Percentiles rank a stretch among this genome's conserved stretches.
phyloP scores from a whole-genome alignment of 129 eudicot genomes.

The Escallonia rubra region DNA sequence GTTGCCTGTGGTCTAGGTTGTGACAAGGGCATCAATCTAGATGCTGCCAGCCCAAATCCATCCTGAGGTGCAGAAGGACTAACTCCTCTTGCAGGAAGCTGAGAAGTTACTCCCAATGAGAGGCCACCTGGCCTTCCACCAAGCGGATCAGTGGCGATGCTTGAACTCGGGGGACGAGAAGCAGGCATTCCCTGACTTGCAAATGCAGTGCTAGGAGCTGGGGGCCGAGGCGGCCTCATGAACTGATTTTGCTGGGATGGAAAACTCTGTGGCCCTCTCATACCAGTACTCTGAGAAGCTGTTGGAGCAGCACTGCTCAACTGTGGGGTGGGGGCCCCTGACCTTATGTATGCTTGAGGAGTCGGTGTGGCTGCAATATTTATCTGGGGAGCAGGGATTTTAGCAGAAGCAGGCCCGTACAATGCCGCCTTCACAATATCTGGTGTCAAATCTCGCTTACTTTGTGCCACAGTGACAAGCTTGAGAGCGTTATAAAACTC shows the following conservation, averaged over 20 bases:
- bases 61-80: conserved; percentile 26
- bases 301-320: conserved; percentile 19
- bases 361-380: conserved; percentile 39
- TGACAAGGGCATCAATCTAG: conserved; percentile 24
- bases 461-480: conserved; percentile 97
- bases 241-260: conserved; percentile 48
- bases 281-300: conserved; percentile 37
- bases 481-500: conserved; percentile 90
- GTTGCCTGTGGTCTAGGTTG: conserved; percentile 36
- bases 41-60: conserved; percentile 26
- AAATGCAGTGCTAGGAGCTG: conserved; percentile 27
- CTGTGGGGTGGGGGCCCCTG: conserved; percentile 29
- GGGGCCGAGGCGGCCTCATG: conserved; percentile 50
- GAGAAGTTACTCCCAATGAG: conserved; percentile 35
- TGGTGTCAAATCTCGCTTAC: conserved; percentile 81
- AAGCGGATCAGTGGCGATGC: conserved; percentile 24
- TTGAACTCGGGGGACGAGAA: conserved; percentile 28
- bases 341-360: conserved; percentile 32
- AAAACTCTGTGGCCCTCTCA: conserved; percentile 41
- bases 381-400: conserved; percentile 90
- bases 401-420: conserved; percentile 83
- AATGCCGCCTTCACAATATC: conserved; percentile 85
- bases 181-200: conserved; percentile 25
- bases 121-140: conserved; percentile 38
- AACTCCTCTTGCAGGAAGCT: conserved; percentile 26